These are phyloP conservation scores for Kokia cookei DNA, from an alignment of 441 rosid genomes.

Conservation along the genomic window DNA sequence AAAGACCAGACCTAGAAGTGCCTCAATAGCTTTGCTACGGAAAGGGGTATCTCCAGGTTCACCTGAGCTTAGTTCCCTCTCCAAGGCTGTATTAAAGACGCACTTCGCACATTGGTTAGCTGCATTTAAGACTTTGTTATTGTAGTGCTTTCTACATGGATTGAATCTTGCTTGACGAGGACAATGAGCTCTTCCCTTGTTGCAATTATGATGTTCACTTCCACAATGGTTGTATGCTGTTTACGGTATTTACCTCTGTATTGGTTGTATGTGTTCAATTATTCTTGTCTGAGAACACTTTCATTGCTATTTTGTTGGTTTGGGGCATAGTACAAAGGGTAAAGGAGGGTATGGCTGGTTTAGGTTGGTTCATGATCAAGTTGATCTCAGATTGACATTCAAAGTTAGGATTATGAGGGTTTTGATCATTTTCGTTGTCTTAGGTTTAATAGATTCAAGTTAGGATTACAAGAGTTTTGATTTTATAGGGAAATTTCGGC, in stretches of 20 bases:
- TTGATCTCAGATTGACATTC: neutral
- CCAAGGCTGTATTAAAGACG: neutral
- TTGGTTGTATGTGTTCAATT: neutral
- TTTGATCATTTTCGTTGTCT: too few relatives aligned
- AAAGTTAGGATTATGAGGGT: too few relatives aligned
- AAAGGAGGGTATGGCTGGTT: neutral
- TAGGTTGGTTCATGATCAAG: neutral
- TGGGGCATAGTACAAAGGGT: neutral
- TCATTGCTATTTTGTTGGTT: neutral
- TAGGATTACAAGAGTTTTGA: too few relatives aligned
- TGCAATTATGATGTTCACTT: neutral
- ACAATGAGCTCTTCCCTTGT: neutral
- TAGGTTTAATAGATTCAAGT: too few relatives aligned
- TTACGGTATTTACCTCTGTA: neutral
- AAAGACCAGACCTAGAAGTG: conserved; percentile 77
- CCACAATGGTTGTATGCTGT: neutral
- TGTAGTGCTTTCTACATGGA: neutral
- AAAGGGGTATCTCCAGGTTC: neutral
- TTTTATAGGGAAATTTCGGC: too few relatives aligned
- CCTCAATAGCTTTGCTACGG: conserved; percentile 24
- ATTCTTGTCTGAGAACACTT: neutral
- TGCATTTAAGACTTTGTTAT: neutral
- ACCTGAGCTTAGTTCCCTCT: neutral
- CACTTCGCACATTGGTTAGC: neutral
- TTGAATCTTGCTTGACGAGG: neutral